Evolutionary conservation across 164 flowering plant species (phyloP), one percentile per base, ranked within the genome.

Genomic region (Annona cherimola): DNA sequence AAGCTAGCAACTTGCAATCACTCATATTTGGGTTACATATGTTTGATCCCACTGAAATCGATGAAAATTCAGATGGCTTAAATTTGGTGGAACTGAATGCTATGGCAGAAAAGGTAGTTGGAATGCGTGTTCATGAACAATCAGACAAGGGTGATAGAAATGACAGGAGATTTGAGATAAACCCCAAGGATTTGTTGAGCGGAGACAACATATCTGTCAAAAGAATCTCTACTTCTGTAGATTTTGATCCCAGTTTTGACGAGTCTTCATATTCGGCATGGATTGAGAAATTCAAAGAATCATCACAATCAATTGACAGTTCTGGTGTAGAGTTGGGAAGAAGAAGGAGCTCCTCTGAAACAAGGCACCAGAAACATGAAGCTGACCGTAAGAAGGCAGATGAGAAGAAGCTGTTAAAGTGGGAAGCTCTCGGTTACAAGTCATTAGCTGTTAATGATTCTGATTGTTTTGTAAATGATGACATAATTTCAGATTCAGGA

Each of bases 391-490:
- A 83, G 77, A 88, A 91, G 76, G 90, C 92, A 59, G 93, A 91
- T 77, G 96, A 90, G 74, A 87, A 86, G 79, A 95, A 86, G 78
- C 55, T 86, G 60, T 72, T 90, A 0, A 95, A 85, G 77, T 95
- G 99, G 98, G 89, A 89, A 83, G 80, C 90, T 69, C 89, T 81
- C 75, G 98, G 97, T 69, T 91, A 93, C 74, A 81, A 78, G 45
- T 93, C 99, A 42, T 70, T 90, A 62, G 81, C 89, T 76, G 81
- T 91, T 12, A 71, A 86, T 57, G 87, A 82, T 67, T 92, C 87
- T 69, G 68, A 71, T 9, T 41, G 67, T 72, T 81, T 80, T 40
- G 50, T 63, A 8, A 78, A 79, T 77, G 73, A 61, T 65, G 88
- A 85, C 73, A 61, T 77, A 9, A 74, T 80, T 78, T 81, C 83